Conservation (phyloP, 169 alveolate species). For the Amoebophrya sp. region DNA sequence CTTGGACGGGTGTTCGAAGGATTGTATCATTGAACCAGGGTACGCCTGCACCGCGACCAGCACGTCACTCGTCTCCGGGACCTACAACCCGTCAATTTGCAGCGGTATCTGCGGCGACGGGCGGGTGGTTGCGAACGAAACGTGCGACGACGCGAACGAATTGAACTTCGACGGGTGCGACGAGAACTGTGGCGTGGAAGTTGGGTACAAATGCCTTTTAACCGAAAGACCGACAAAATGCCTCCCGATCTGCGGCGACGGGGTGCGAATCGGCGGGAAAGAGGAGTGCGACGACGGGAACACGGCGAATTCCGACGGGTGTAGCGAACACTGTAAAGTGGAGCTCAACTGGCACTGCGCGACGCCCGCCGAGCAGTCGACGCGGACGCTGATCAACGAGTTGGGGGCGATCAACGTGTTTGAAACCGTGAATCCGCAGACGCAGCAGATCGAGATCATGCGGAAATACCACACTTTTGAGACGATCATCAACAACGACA, state of each 20-base stretch:
- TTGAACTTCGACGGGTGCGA: not conserved
- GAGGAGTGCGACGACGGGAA: constrained; percentile 23
- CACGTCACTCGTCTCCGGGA: not conserved
- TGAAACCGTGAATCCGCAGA: too few relatives aligned
- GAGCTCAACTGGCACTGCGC: constrained; percentile 12
- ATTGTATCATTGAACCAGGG: not conserved
- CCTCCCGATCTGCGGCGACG: constrained; percentile 23
- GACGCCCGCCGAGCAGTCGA: not conserved
- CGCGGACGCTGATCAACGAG: not conserved
- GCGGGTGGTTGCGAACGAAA: not conserved
- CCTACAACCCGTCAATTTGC: too few relatives aligned
- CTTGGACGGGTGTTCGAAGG: constrained; percentile 5
- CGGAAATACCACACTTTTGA: constrained; percentile 1
- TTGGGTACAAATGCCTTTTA: not conserved
- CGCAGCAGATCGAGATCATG: too few relatives aligned
- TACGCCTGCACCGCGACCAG: not conserved
- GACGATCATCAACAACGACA: not conserved
- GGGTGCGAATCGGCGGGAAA: not conserved
- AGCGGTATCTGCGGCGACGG: not conserved
- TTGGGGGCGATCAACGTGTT: not conserved
- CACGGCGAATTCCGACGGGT: not conserved
- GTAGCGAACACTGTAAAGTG: not conserved
- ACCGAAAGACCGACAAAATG: not conserved
- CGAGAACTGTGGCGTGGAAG: not conserved
- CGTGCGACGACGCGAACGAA: constrained; percentile 19